Base-by-base conservation (phyloP, 2,329 filamentous ascomycete species). In the Sporothrix dimorphospora region DNA sequence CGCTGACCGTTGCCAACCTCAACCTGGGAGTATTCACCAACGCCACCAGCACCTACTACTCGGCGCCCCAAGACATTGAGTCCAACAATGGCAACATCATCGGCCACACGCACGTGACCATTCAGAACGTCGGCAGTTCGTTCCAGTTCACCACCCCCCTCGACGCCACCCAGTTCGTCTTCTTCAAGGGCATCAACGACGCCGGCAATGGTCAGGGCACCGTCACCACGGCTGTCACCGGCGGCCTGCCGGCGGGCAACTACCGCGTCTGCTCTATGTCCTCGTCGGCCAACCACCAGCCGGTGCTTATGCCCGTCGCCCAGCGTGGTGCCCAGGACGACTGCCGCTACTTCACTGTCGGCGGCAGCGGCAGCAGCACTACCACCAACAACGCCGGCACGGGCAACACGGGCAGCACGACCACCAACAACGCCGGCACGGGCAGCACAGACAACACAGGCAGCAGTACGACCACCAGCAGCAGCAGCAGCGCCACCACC, bases 111-210 rank as follows among this genome's bases (percentile, higher is more conserved):
- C 88, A 90, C 80, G 81, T 90, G 73, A 88, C 85, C 30, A 81
- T 90, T 59, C 88, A 90, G 79, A 82, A 87, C 74, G 81, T 87
- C 65, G 88, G 88, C 68, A 80, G 79, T 77, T 80, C 78, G 27
- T 76, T 86, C 76, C 87, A 85, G 78, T 87, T 88, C 11, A 81
- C 77, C 9, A 76, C 79, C n/a, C 84, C 88, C 38, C 83, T 88
- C 6, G 84, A 89, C 74, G 83, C 88, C 42, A 80, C 78, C 27
- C 79, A 83, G 77, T 90, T 88, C 75, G 86, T 81, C 77, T 90
- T 90, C 80, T 90, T 91, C 86, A 90, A 90, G 83, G 89, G 89
- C 73, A 88, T 90, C 81, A 89, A 90, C 80, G 88, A 89, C 73
- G 83, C 81, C 19, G 88, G 88, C 45, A 85, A 91, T 76, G 85